Percentiles rank a stretch among this genome's conserved stretches.
Conservation (phyloP, 495 filamentous ascomycete genomes). For the Tuber borchii region DNA sequence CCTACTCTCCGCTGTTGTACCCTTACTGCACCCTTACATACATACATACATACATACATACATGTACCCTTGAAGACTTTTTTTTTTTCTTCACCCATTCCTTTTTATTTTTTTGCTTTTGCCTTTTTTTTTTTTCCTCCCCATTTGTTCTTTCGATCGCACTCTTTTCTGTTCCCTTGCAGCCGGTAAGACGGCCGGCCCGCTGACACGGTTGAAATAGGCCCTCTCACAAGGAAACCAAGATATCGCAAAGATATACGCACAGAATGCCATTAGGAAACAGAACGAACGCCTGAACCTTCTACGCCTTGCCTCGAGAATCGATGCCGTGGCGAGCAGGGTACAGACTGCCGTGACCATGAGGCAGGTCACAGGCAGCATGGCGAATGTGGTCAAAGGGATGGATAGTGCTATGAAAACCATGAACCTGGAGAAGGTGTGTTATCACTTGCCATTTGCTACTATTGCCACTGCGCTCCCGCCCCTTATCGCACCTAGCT, state of each 20-base stretch:
- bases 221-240: slow-evolving; percentile 59
- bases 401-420: slow-evolving; percentile 61
- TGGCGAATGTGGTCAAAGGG: slow-evolving; percentile 58
- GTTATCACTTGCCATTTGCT: slow-evolving; percentile 12
- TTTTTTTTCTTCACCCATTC: not conserved
- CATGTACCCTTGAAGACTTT: slow-evolving; percentile 6
- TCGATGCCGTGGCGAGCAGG: slow-evolving; percentile 57
- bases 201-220: slow-evolving; percentile 29
- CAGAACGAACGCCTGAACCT: slow-evolving; percentile 62
- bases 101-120: slow-evolving; percentile 1
- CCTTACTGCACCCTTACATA: not conserved
- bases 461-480: not conserved
- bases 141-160: not conserved
- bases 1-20: not conserved
- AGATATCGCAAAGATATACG: slow-evolving; percentile 75
- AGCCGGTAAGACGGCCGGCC: not conserved
- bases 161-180: not conserved
- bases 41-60: slow-evolving; percentile 2
- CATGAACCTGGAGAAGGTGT: slow-evolving; percentile 64
- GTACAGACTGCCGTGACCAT: slow-evolving; percentile 64
- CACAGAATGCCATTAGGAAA: slow-evolving; percentile 78
- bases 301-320: slow-evolving; percentile 53
- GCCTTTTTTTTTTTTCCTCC: not conserved
- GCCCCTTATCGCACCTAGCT: not conserved
- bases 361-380: slow-evolving; percentile 57